Evolutionary conservation across 352 stramenopile genomes (phyloP).

Genomic region (Pythium oligandrum): DNA sequence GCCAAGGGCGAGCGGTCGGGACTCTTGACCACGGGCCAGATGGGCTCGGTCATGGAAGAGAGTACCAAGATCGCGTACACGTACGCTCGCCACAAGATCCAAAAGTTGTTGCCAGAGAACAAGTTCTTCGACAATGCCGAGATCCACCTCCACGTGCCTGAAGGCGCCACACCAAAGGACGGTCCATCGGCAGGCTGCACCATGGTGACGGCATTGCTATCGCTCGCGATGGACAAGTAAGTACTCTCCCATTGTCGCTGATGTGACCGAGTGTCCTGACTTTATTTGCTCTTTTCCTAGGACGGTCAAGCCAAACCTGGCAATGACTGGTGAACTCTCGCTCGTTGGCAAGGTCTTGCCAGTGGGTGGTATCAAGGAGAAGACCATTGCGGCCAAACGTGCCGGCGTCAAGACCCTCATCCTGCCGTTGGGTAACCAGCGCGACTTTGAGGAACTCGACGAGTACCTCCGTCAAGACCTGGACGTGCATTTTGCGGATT

Average conservation of each 20-base stretch:
- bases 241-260: constrained; percentile 8
- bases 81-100: constrained; percentile 83
- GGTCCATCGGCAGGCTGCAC: constrained; percentile 96
- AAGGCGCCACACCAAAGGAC: constrained; percentile 98
- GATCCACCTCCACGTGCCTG: constrained; percentile 98
- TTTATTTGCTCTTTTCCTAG: constrained; percentile 17
- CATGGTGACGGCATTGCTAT: constrained; percentile 97
- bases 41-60: constrained; percentile 99
- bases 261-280: not conserved
- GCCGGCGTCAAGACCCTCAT: constrained; percentile 94
- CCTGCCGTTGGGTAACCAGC: constrained; percentile 92
- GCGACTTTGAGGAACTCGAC: constrained; percentile 96
- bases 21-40: constrained; percentile 91
- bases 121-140: constrained; percentile 94
- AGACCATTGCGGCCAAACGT: constrained; percentile 97
- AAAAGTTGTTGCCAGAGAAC: constrained; percentile 69
- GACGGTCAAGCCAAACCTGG: constrained; percentile 92
- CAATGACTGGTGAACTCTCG: constrained; percentile 97
- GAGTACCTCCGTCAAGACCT: constrained; percentile 96
- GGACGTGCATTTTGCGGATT: constrained; percentile 95
- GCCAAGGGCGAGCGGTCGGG: constrained; percentile 60
- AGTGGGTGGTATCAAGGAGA: constrained; percentile 99
- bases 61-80: constrained; percentile 97
- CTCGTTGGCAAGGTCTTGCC: constrained; percentile 98
- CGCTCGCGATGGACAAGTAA: constrained; percentile 91